Evolutionary conservation across 1,284 basidiomycete species (phyloP).

Genomic region (Austroboletus niveus): DNA sequence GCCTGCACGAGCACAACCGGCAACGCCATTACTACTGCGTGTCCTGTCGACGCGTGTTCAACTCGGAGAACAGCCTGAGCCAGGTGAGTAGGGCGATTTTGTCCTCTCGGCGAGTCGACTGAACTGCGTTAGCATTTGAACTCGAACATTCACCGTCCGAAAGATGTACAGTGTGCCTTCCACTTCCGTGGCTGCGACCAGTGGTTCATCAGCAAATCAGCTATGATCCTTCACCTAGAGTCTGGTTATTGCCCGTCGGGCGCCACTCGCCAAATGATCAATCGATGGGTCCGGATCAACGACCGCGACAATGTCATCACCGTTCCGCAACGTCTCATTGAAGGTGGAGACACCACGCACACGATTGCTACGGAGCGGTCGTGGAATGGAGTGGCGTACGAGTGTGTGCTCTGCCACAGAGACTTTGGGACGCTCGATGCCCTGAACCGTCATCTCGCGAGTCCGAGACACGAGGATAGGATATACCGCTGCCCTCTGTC

Average conservation of each 20-base stretch:
- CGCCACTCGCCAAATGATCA: conserved; percentile 33
- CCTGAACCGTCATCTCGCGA: conserved; percentile 53
- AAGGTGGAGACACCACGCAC: conserved; percentile 9
- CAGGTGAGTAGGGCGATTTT: background rate
- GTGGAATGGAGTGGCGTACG: conserved; percentile 48
- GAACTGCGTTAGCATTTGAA: conserved; percentile 34
- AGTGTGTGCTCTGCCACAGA: conserved; percentile 54
- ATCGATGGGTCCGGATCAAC: conserved; percentile 34
- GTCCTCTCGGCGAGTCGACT: conserved; percentile 1
- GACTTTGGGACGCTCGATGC: conserved; percentile 35
- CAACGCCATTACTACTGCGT: conserved; percentile 50
- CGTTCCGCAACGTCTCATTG: conserved; percentile 36
- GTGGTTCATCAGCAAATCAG: conserved; percentile 42
- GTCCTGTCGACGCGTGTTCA: conserved; percentile 44
- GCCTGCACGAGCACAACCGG: conserved; percentile 46
- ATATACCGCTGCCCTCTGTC: conserved; percentile 43
- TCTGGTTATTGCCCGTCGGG: conserved; percentile 42
- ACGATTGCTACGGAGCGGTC: conserved; percentile 41
- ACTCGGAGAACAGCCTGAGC: conserved; percentile 36
- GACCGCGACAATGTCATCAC: conserved; percentile 37
- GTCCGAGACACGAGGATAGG: conserved; percentile 46
- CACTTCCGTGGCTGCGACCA: conserved; percentile 34
- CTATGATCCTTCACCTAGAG: conserved; percentile 49
- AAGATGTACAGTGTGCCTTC: conserved; percentile 40
- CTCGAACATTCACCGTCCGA: conserved; percentile 39